Evolutionary conservation across 202 grass and related monocot genomes (phyloP).

Genomic region (Schoenoplectus triqueter): DNA sequence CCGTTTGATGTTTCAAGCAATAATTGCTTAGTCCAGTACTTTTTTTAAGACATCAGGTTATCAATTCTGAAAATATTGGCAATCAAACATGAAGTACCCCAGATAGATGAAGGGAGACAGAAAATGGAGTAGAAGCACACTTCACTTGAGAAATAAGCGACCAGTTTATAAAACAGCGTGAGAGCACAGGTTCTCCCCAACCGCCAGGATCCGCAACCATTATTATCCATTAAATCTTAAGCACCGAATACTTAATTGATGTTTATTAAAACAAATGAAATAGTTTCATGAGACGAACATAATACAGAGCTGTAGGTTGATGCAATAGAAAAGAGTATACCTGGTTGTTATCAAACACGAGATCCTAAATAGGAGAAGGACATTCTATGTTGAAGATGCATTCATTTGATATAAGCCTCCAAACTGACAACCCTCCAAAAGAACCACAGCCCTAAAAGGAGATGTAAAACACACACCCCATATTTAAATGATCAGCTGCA

Average conservation of each 20-base stretch:
- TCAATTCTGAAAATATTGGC: slow-evolving; percentile 23
- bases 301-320: slow-evolving; percentile 2
- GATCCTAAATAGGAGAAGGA: slow-evolving; percentile 76
- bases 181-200: slow-evolving; percentile 84
- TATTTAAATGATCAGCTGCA: background rate
- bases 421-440: slow-evolving; percentile 78
- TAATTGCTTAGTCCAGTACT: background rate
- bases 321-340: slow-evolving; percentile 47
- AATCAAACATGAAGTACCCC: slow-evolving; percentile 54
- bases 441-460: slow-evolving; percentile 67
- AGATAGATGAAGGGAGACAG: slow-evolving; percentile 69
- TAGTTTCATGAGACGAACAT: slow-evolving; percentile 8
- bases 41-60: background rate
- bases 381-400: slow-evolving; percentile 73
- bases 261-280: background rate
- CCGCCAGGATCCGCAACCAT: slow-evolving; percentile 67
- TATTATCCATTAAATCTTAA: slow-evolving; percentile 17
- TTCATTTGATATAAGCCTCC: slow-evolving; percentile 84
- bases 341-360: slow-evolving; percentile 81
- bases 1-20: slow-evolving; percentile 7
- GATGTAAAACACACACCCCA: slow-evolving; percentile 16
- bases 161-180: slow-evolving; percentile 66
- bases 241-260: background rate
- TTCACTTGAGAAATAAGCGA: slow-evolving; percentile 82
- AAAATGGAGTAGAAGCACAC: slow-evolving; percentile 83